These are phyloP conservation scores for Pyropia yezoensis DNA, from an alignment of 23 red algal genomes.

Conservation along the genomic window DNA sequence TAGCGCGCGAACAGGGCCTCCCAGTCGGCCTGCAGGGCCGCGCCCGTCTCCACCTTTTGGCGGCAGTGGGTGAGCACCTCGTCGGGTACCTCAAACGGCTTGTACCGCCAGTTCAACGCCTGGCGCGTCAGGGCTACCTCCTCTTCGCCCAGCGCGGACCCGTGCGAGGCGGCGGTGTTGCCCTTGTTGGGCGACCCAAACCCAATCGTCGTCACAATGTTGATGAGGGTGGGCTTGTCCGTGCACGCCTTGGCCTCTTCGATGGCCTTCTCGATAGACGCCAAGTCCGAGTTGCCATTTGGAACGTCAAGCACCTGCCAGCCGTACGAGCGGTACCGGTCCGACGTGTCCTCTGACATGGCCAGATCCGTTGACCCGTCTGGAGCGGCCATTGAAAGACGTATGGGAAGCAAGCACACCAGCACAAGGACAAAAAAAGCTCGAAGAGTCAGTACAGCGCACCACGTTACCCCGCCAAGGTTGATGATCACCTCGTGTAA, in stretches of 20 bases:
- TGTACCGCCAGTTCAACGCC: constrained; percentile 67
- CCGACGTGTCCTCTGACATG: constrained; percentile 82
- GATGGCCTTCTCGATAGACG: constrained; percentile 72
- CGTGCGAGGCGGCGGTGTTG: constrained; percentile 73
- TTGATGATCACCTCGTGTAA: no score
- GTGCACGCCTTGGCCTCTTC: constrained; percentile 62
- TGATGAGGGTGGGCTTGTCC: constrained; percentile 85
- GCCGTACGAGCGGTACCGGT: constrained; percentile 84
- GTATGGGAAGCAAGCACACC: no score
- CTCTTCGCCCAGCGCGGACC: constrained; percentile 81
- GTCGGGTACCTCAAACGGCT: constrained; percentile 79
- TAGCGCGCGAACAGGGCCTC: constrained; percentile 51
- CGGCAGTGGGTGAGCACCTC: constrained; percentile 72
- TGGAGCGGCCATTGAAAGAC: no score
- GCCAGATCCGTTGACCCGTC: constrained; percentile 80
- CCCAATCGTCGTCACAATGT: constrained; percentile 81
- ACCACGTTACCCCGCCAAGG: no score
- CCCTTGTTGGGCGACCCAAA: constrained; percentile 95
- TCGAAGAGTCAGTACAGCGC: no score
- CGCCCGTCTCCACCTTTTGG: constrained; percentile 54
- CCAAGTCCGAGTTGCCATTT: constrained; percentile 84
- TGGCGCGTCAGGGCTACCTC: constrained; percentile 83
- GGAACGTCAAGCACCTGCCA: constrained; percentile 90
- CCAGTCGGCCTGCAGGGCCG: constrained; percentile 43
- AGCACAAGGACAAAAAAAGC: no score